Evolutionary conservation across 1,284 basidiomycete genomes (phyloP).

Genomic region (Malassezia furfur): DNA sequence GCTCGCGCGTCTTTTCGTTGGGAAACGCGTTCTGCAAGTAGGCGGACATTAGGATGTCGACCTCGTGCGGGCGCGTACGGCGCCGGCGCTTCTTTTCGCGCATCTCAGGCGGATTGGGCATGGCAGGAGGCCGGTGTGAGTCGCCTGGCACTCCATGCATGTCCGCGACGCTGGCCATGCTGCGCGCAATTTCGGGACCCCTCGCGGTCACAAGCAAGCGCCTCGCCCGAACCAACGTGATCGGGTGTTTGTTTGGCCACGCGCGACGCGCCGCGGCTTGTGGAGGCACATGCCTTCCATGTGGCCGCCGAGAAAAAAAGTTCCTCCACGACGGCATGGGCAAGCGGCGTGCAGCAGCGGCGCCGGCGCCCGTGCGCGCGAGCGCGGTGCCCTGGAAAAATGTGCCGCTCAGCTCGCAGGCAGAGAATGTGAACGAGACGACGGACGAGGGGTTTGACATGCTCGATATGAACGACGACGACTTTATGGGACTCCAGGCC

Average conservation of each 20-base stretch:
- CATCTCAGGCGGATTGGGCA: background rate
- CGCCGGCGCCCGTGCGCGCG: constrained; percentile 2
- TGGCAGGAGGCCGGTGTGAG: background rate
- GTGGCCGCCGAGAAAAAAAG: constrained; percentile 2
- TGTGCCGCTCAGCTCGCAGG: constrained; percentile 1
- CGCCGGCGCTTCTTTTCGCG: constrained; percentile 23
- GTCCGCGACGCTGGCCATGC: background rate
- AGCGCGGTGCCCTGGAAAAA: constrained; percentile 10
- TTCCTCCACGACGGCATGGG: constrained; percentile 8
- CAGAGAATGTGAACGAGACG: constrained; percentile 14
- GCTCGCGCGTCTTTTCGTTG: constrained; percentile 33
- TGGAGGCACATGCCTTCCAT: constrained; percentile 9
- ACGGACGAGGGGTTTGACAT: constrained; percentile 14
- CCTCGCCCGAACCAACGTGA: background rate
- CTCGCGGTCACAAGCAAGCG: constrained; percentile 1
- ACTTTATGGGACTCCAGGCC: constrained; percentile 44
- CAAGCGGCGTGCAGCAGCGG: background rate
- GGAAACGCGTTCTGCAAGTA: constrained; percentile 41
- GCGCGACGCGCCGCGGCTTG: constrained; percentile 4
- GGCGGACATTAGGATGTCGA: constrained; percentile 29
- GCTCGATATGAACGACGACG: constrained; percentile 22
- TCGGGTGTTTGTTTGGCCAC: constrained; percentile 11
- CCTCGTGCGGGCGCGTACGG: constrained; percentile 35
- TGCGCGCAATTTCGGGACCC: background rate
- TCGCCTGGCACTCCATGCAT: background rate